Conservation (phyloP, 1,284 basidiomycete species). For the Moniliella sp. region DNA sequence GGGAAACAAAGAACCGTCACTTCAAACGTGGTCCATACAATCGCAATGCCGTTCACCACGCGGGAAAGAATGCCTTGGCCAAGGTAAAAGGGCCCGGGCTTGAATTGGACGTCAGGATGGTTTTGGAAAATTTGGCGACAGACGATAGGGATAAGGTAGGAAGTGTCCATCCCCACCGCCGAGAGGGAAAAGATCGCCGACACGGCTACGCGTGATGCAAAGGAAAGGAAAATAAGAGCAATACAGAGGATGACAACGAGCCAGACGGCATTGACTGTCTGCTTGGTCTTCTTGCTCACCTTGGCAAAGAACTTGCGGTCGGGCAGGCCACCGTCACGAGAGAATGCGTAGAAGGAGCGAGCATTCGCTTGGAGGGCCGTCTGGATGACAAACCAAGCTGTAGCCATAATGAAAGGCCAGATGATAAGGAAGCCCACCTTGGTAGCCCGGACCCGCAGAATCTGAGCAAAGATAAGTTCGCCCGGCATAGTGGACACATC, state of each 20-base stretch:
- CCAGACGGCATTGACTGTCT: constrained; percentile 65
- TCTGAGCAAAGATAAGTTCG: constrained; percentile 27
- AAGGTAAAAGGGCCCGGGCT: constrained; percentile 67
- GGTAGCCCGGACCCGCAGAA: constrained; percentile 19
- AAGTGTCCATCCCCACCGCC: constrained; percentile 61
- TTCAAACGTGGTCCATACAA: constrained; percentile 38
- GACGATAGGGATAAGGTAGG: constrained; percentile 33
- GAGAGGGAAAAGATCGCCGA: constrained; percentile 35
- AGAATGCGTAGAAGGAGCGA: constrained; percentile 69
- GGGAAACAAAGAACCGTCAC: neutral
- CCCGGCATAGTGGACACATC: constrained; percentile 21
- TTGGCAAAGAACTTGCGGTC: constrained; percentile 65
- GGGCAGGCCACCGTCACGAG: constrained; percentile 59
- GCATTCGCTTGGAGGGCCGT: constrained; percentile 61
- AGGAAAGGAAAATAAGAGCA: constrained; percentile 16
- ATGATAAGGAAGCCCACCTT: constrained; percentile 47
- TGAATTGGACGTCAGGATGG: constrained; percentile 60
- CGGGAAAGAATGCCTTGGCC: constrained; percentile 50
- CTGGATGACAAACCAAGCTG: constrained; percentile 34
- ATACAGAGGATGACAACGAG: constrained; percentile 43
- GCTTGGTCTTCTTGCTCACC: constrained; percentile 42
- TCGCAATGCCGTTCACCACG: constrained; percentile 47
- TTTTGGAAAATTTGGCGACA: constrained; percentile 48
- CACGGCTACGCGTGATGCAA: constrained; percentile 20
- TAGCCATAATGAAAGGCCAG: constrained; percentile 28